A percentile compares a stretch with the other conserved stretches of the same genome.
Conservation (phyloP, 345 rosid genomes). For the Eucalyptus pauciflora region DNA sequence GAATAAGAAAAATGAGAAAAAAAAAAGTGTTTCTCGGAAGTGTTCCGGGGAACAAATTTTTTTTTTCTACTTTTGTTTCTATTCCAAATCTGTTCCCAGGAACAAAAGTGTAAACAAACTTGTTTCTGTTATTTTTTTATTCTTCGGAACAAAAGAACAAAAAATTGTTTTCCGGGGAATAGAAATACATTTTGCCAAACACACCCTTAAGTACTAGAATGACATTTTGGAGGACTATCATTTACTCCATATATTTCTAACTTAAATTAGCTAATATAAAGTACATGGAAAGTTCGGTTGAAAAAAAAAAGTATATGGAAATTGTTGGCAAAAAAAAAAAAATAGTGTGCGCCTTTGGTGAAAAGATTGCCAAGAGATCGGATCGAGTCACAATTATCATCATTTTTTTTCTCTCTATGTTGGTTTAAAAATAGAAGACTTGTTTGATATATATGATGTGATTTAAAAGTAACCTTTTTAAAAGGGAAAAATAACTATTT, state of each 20-base stretch:
- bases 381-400: neutral
- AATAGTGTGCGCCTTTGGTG: neutral
- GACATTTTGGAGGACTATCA: neutral
- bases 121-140: too few relatives aligned
- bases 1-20: too few relatives aligned
- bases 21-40: too few relatives aligned
- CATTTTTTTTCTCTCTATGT: neutral
- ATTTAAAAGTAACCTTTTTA: neutral
- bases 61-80: too few relatives aligned
- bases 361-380: neutral
- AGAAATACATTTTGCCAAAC: too few relatives aligned
- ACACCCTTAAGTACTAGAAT: neutral
- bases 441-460: neutral
- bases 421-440: neutral
- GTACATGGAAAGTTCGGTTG: neutral
- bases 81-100: too few relatives aligned
- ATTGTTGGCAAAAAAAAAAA: neutral
- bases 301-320: neutral
- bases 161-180: too few relatives aligned
- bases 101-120: too few relatives aligned
- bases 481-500: neutral
- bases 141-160: too few relatives aligned
- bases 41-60: too few relatives aligned
- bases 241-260: neutral
- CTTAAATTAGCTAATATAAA: neutral